phyloP scores from a whole-genome alignment of 352 stramenopile genomes.

The Blastocystis sp. region DNA sequence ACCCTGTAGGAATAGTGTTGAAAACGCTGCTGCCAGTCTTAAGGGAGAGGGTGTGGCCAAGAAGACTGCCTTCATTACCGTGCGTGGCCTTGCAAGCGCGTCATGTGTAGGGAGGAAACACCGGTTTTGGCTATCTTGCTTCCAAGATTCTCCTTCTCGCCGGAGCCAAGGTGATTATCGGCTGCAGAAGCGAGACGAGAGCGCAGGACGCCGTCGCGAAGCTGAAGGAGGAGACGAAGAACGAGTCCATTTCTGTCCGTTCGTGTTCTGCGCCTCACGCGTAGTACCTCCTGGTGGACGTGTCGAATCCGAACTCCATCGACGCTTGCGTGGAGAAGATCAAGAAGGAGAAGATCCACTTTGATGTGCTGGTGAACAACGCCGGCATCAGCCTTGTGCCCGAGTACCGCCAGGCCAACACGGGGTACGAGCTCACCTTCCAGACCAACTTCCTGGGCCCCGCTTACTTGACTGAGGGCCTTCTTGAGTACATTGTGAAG shows the following conservation, averaged over 20 bases:
- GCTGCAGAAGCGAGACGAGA: slow-evolving; percentile 9
- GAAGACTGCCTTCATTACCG: neutral
- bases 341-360: neutral
- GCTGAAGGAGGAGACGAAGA: slow-evolving; percentile 28
- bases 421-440: slow-evolving; percentile 53
- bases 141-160: slow-evolving; percentile 26
- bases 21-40: neutral
- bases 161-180: slow-evolving; percentile 41
- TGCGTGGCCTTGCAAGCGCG: neutral
- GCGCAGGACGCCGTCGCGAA: slow-evolving; percentile 1
- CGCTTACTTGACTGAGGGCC: slow-evolving; percentile 9
- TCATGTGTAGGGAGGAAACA: slow-evolving; percentile 50
- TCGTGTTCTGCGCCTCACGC: neutral
- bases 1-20: neutral
- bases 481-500: neutral
- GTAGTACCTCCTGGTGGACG: slow-evolving; percentile 51
- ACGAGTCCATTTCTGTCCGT: slow-evolving; percentile 26
- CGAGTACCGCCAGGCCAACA: slow-evolving; percentile 10
- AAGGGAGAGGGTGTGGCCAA: neutral
- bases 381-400: slow-evolving; percentile 38
- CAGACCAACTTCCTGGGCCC: slow-evolving; percentile 64
- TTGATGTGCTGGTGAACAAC: slow-evolving; percentile 66
- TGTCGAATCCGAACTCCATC: slow-evolving; percentile 41
- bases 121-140: slow-evolving; percentile 49
- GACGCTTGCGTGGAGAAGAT: slow-evolving; percentile 41